These are phyloP conservation scores for Arctium lappa DNA, from an alignment of 129 eudicot species.

Conservation along the genomic window DNA sequence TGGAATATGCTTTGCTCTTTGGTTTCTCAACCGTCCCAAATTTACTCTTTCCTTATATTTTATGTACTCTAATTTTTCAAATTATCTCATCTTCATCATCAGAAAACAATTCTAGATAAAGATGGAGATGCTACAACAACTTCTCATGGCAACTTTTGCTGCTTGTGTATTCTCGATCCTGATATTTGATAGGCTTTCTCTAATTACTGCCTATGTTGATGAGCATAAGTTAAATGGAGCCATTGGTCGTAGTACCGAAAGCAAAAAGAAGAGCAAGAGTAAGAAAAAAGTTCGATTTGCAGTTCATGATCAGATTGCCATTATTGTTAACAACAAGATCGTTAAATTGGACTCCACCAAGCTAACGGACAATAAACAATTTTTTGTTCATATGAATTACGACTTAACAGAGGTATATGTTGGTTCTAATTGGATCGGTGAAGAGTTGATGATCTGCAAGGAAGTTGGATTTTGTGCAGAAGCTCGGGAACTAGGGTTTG, in stretches of 20 bases:
- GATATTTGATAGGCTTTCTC: slow-evolving; percentile 17
- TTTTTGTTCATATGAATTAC: background rate
- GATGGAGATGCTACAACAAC: slow-evolving; percentile 31
- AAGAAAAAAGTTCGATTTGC: slow-evolving; percentile 34
- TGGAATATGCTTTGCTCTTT: slow-evolving; percentile 21
- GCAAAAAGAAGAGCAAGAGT: slow-evolving; percentile 1
- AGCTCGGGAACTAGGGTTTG: slow-evolving; percentile 8
- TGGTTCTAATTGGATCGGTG: slow-evolving; percentile 31
- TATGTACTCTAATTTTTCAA: slow-evolving; percentile 12
- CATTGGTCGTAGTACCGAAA: background rate
- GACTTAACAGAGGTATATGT: slow-evolving; percentile 20
- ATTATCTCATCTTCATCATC: background rate
- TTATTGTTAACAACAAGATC: slow-evolving; percentile 26
- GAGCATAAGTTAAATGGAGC: slow-evolving; percentile 4
- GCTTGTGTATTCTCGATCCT: slow-evolving; percentile 29
- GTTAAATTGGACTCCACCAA: slow-evolving; percentile 28
- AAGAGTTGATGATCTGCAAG: slow-evolving; percentile 27
- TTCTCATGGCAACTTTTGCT: slow-evolving; percentile 34
- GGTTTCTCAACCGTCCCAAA: slow-evolving; percentile 11
- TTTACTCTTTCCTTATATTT: background rate
- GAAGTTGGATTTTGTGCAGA: slow-evolving; percentile 21
- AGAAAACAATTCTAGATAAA: background rate
- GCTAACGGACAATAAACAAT: background rate
- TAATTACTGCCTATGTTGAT: slow-evolving; percentile 8
- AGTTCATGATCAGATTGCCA: slow-evolving; percentile 26